Evolutionary conservation across 257 asterid species (phyloP).

Genomic region (Solanum pinnatisectum): DNA sequence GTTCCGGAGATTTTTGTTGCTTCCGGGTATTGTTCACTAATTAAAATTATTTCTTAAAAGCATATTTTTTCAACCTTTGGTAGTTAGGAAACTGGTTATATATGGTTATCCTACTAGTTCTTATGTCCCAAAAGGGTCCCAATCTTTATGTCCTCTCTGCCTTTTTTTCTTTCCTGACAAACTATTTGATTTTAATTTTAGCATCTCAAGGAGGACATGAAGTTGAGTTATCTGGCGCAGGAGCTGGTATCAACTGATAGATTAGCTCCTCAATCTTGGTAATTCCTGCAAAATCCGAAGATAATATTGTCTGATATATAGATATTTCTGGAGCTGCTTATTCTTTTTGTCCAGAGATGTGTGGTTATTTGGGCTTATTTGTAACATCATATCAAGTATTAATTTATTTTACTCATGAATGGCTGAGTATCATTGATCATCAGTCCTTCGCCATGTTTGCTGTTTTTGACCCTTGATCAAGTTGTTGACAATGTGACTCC

Average conservation of each 20-base stretch:
- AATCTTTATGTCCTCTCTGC: neutral
- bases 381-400: neutral
- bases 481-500: neutral
- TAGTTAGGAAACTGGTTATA: neutral
- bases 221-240: conserved; percentile 94
- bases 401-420: neutral
- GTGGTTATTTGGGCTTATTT: neutral
- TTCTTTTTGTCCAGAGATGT: neutral
- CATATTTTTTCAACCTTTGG: neutral
- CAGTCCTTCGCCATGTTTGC: neutral
- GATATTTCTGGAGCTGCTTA: neutral
- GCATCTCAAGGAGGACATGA: conserved; percentile 99
- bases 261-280: conserved; percentile 97
- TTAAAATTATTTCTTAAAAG: neutral
- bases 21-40: neutral
- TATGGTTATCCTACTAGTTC: neutral
- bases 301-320: neutral
- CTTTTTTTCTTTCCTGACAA: conserved; percentile 3
- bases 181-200: conserved; percentile 21
- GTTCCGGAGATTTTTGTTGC: neutral
- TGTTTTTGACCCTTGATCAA: neutral
- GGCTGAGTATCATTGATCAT: neutral
- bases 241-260: conserved; percentile 94
- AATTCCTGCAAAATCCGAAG: conserved; percentile 2
- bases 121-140: conserved; percentile 1